These are phyloP conservation scores for Pythium dissotocum DNA, from an alignment of 352 stramenopile species.

Conservation along the genomic window DNA sequence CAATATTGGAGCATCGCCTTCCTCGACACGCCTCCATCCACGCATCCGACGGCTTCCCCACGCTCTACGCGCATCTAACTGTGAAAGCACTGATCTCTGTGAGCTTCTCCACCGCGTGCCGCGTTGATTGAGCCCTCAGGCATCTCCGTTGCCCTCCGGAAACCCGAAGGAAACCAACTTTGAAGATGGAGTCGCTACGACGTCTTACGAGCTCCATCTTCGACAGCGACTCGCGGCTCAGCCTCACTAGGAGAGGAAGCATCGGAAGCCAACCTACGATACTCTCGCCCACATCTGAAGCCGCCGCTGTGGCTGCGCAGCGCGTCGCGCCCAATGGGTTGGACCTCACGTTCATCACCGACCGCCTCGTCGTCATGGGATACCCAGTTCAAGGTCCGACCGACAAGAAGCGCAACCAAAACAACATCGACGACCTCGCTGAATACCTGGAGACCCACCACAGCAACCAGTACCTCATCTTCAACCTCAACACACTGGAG, in stretches of 20 bases:
- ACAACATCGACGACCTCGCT: constrained; percentile 73
- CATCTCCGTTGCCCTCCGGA: background rate
- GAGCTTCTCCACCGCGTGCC: background rate
- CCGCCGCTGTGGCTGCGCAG: constrained; percentile 19
- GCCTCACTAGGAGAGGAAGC: constrained; percentile 39
- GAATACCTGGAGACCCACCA: constrained; percentile 57
- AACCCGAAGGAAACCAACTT: constrained; percentile 10
- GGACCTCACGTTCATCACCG: constrained; percentile 76
- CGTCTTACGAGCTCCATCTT: constrained; percentile 76
- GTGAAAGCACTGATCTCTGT: background rate
- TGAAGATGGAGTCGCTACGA: constrained; percentile 67
- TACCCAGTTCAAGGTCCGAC: constrained; percentile 53
- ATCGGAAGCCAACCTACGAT: constrained; percentile 26
- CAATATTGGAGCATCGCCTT: background rate
- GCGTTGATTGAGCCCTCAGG: constrained; percentile 13
- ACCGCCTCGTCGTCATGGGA: constrained; percentile 63
- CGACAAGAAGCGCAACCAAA: constrained; percentile 70
- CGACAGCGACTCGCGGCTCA: constrained; percentile 38
- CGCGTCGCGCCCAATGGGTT: constrained; percentile 41
- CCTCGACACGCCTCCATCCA: background rate
- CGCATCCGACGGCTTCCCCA: background rate
- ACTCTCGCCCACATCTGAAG: constrained; percentile 24
- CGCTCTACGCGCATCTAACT: background rate
- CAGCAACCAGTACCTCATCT: constrained; percentile 68
- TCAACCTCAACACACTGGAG: constrained; percentile 74